Evolutionary conservation across 140 eudicot genomes (phyloP), one percentile per base, ranked within the genome.

Genomic region (Stevia rebaudiana): DNA sequence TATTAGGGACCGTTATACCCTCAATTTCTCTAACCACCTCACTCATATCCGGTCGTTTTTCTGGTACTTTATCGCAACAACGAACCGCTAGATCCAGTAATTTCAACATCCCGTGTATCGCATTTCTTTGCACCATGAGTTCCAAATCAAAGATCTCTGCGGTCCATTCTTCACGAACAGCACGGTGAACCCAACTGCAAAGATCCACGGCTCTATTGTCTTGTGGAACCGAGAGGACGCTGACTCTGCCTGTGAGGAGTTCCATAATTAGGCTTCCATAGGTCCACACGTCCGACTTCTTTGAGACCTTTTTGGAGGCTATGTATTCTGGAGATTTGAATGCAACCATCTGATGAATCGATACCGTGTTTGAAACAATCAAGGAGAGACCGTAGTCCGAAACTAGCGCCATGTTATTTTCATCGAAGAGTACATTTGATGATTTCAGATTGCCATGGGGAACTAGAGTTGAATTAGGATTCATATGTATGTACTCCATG

Each of bases 141-240:
- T 89, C 97, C 57, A 67, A 54, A 44, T 89, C 97, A 40, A 89
- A 89, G 6, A 89, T 81, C 91, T 86, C 95, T 8, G 88, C 97
- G 1, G 97, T 89, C 97, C 97, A 89, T 63, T 89, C 95, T 80
- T 89, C 97, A 36, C 90, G 83, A 33, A 89, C 86, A 3, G 94
- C 97, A 4, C 88, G 84, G 18, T 89, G 84, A 15, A 89, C 95
- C 95, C 97, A 89, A 31, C 62, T 73, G 62, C 88, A 76, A 0
- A 89, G 91, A 51, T 89, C 97, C 70, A 81, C 79, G 18, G 81
- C 97, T 37, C 67, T 79, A 39, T 40, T 67, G 61, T 79, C 95
- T 47, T 64, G 68, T 61, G 86, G 77, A 11, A 76, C 84, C 8
- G 94, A 81, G n/a, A 78, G 82, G 13, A 63, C 11, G 3, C 82